phyloP scores from a whole-genome alignment of 306 rosid genomes.

The Vachellia pachyceras region DNA sequence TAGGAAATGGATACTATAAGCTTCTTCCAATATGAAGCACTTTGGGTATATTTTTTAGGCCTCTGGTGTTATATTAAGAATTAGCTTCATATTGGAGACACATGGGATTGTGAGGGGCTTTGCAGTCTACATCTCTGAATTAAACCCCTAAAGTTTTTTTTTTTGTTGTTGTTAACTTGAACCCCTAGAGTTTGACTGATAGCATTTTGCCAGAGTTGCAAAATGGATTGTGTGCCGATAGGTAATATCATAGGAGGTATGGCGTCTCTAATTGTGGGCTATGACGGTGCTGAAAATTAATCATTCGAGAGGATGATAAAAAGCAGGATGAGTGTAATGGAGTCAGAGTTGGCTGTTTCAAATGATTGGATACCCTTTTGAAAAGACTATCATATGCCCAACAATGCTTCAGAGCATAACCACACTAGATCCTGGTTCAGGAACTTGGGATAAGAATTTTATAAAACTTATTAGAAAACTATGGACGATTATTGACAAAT shows the following conservation, averaged over 20 bases:
- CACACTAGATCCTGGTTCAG: not conserved
- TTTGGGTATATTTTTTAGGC: not conserved
- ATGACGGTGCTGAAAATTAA: not conserved
- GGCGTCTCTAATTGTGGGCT: not conserved
- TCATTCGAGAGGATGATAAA: not conserved
- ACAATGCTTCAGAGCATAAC: not conserved
- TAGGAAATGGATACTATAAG: not conserved
- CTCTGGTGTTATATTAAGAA: not conserved
- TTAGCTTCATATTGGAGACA: not conserved
- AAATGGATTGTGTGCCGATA: not conserved
- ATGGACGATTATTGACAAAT: not conserved
- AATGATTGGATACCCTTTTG: conserved; percentile 13
- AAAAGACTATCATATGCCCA: not conserved
- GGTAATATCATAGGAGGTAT: not conserved
- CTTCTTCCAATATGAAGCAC: not conserved
- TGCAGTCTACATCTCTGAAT: conserved; percentile 3
- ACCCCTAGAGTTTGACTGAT: not conserved
- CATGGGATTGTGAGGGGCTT: not conserved
- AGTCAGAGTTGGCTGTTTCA: not conserved
- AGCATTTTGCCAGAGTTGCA: not conserved
- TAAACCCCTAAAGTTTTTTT: not conserved
- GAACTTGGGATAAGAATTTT: not conserved
- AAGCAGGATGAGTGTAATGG: not conserved
- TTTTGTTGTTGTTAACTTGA: not conserved
- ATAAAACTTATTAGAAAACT: not conserved